phyloP scores from a whole-genome alignment of 768 basidiomycete species.

The Russula emetica region DNA sequence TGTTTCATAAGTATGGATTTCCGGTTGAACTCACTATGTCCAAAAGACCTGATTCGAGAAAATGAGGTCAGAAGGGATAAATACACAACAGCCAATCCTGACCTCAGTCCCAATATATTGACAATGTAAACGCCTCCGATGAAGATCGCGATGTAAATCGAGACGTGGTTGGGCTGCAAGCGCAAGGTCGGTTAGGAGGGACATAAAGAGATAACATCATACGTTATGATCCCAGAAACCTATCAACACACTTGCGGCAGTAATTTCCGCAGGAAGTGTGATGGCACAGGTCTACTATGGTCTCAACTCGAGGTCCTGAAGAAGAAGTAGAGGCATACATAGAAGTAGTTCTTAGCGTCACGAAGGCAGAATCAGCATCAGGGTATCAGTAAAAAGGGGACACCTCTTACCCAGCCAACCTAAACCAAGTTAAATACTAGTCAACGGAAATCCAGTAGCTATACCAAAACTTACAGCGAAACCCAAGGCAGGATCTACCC shows the following conservation, averaged over 20 bases:
- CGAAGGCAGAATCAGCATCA: not conserved
- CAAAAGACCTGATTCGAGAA: constrained; percentile 20
- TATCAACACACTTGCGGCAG: constrained; percentile 24
- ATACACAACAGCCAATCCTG: not conserved
- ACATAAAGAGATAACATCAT: not conserved
- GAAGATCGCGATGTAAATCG: constrained; percentile 24
- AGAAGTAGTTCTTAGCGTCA: constrained; percentile 25
- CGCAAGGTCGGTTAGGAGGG: not conserved
- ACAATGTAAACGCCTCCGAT: constrained; percentile 18
- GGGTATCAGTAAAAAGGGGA: not conserved
- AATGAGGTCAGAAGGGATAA: not conserved
- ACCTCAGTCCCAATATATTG: constrained; percentile 24
- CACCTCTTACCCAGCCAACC: constrained; percentile 27
- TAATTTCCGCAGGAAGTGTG: constrained; percentile 26
- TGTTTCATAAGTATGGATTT: not conserved
- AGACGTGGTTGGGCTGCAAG: constrained; percentile 16
- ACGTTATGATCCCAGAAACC: constrained; percentile 27
- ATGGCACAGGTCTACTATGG: constrained; percentile 23
- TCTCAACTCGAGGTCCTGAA: not conserved
- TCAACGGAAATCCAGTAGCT: not conserved
- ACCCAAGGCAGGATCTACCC: constrained; percentile 35
- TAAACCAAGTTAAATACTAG: not conserved
- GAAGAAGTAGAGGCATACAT: constrained; percentile 11
- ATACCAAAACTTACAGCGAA: constrained; percentile 31
- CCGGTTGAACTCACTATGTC: constrained; percentile 16